Base-by-base conservation (phyloP, 23 red algal genomes). In the Gracilariopsis chorda region DNA sequence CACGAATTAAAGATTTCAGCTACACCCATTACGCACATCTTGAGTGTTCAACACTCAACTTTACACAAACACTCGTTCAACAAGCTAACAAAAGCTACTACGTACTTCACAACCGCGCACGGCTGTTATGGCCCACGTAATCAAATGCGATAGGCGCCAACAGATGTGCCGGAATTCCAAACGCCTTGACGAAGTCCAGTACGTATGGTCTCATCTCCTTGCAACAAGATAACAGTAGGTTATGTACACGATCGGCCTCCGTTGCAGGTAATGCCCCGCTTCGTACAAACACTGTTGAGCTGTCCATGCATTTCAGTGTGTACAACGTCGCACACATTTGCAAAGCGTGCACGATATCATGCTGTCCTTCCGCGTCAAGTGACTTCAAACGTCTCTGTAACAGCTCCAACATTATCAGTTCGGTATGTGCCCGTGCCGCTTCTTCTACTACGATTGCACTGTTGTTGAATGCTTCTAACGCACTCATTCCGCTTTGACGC, bases 71-170 rank as follows among this genome's bases (percentile, higher is more conserved):
- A 7, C n/a, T n/a, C 14, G n/a, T 55, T 16, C 49, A 55, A 55
- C n/a, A 55, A 55, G 49, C 16, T 73, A 45, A 62, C 57, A 62
- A 62, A 7, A 2, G 9, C 12, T 16, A 58, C 33, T 59, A 13
- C 55, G 48, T 42, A 80, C 48, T 24, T 80, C 52, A 91, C 20
- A 96, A 41, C 48, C 84, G 44, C 19, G 82, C 67, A 20, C 95
- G 95, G 34, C 81, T 79, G 48, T 98, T 98, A 40, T 83, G 91
- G 1, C 75, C 64, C 23, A 98, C 90, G 32, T 85, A 92, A 73
- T 98, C 95, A 52, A 98, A 98, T 4, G 95, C 95, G 63, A 98
- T 94, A 1, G 95, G 95, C 35, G 95, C 95, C 20, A 98, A 69
- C 28, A 98, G 60, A 48, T 92, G 84, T 51, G 80, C 84, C 34